Evolutionary conservation across 352 stramenopile species (phyloP), one percentile per base, ranked within the genome.

Genomic region (Phytophthora multivora): DNA sequence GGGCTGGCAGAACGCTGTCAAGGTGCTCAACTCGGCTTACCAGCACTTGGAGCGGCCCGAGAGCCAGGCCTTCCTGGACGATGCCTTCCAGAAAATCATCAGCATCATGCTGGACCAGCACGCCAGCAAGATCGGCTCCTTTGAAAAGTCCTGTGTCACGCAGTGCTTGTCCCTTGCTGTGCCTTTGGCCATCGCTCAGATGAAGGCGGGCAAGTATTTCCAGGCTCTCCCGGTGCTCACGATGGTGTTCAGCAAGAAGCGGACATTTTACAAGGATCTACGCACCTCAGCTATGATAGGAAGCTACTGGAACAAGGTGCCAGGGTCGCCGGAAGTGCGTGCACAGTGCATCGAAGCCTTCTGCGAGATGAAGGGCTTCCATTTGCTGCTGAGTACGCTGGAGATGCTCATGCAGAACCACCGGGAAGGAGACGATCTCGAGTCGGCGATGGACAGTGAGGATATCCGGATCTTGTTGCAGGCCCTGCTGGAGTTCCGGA

Each of bases 81-180:
- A 83, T 28, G 83, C 83, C 19, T 95, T 96, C 62, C 46, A 59
- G 36, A 86, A 89, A 62, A 90, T 96, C 61, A 63, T 94, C 45
- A 91, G 83, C 73, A 96, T 96, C 59, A 96, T 96, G 88, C 75
- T 96, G 15, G 88, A 96, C 49, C 88, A 96, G 58, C 83, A 95
- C 71, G 79, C 85, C 3, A 95, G 86, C 51, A 96, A 96, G 67
- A 95, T 96, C 35, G 88, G 86, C 3, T 73, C 78, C 1, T 88
- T 91, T 51, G 88, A 96, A 59, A 96, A 96, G 48, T 87, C 80
- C 12, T 96, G 86, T 45, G 88, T 95, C 26, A 93, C 79, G 36
- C 85, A 93, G 48, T 90, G 79, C 16, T 63, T 96, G 19, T 71
- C 83, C 8, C 69, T 91, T 3, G 73, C 84, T 8, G 75, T 93